phyloP scores from a whole-genome alignment of 306 rosid genomes.

The Herpetospermum pedunculosum region DNA sequence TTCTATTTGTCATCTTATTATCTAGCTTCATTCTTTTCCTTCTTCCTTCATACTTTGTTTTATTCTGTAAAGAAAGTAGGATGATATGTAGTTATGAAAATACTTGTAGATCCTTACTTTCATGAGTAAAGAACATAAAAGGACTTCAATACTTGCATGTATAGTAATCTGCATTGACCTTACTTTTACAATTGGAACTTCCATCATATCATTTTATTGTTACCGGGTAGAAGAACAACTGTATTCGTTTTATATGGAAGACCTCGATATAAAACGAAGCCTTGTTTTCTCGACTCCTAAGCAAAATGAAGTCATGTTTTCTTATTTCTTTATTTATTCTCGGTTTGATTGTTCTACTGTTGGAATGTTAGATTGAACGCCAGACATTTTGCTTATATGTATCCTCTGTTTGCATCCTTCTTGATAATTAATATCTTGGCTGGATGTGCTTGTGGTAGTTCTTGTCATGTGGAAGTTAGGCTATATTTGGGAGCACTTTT shows the following conservation, averaged over 20 bases:
- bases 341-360: not conserved
- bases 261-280: not conserved
- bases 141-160: not conserved
- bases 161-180: not conserved
- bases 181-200: not conserved
- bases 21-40: too few species aligned
- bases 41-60: not conserved
- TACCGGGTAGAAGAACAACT: not conserved
- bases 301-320: not conserved
- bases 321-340: not conserved
- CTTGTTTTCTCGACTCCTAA: not conserved
- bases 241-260: not conserved
- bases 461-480: too few species aligned
- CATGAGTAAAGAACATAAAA: not conserved
- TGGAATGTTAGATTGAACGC: too few species aligned
- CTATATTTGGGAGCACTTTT: too few species aligned
- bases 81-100: not conserved
- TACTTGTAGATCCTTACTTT: not conserved
- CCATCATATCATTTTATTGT: not conserved
- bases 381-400: too few species aligned
- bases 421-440: too few species aligned
- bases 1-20: not conserved
- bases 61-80: not conserved
- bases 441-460: too few species aligned
- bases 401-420: too few species aligned